These are phyloP conservation scores for Amylocarpus encephaloides DNA, from an alignment of 2,329 filamentous ascomycete species.

Conservation along the genomic window DNA sequence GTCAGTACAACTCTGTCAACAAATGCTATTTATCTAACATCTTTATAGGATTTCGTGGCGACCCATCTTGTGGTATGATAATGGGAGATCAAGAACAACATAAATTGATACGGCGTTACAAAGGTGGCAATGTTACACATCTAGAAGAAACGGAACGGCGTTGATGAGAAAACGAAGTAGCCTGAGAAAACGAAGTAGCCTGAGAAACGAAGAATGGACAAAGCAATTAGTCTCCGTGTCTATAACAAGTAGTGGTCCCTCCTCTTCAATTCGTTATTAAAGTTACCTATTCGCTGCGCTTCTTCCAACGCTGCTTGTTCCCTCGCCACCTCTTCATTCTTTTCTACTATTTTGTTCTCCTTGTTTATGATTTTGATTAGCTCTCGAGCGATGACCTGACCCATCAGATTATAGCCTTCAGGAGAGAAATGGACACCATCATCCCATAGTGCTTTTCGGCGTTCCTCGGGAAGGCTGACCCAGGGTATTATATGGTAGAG, in stretches of 20 bases:
- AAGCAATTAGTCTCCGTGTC: too few species aligned
- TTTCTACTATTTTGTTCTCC: conserved; percentile 24
- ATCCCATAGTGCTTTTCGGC: conserved; percentile 49
- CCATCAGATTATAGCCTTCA: conserved; percentile 57
- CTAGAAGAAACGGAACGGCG: conserved; percentile 18
- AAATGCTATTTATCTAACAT: conserved; percentile 10
- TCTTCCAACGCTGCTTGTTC: background rate
- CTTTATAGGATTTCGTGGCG: conserved; percentile 48
- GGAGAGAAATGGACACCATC: conserved; percentile 55
- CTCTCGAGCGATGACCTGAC: conserved; percentile 46
- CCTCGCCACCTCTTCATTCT: conserved; percentile 40
- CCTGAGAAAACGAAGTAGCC: conserved; percentile 13
- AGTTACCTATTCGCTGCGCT: background rate
- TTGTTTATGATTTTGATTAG: conserved; percentile 39
- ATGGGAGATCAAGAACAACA: conserved; percentile 3
- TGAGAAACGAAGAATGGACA: conserved; percentile 10
- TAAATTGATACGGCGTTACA: conserved; percentile 22
- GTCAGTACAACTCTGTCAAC: conserved; percentile 47
- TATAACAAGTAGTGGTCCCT: too few species aligned
- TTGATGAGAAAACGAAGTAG: conserved; percentile 18
- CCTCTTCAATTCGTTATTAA: background rate
- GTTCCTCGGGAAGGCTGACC: conserved; percentile 40
- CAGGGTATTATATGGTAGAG: conserved; percentile 50
- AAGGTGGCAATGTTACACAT: conserved; percentile 15
- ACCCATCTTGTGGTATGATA: conserved; percentile 41